Base-by-base conservation (phyloP, 352 stramenopile genomes). In the Phytopythium delawarense region DNA sequence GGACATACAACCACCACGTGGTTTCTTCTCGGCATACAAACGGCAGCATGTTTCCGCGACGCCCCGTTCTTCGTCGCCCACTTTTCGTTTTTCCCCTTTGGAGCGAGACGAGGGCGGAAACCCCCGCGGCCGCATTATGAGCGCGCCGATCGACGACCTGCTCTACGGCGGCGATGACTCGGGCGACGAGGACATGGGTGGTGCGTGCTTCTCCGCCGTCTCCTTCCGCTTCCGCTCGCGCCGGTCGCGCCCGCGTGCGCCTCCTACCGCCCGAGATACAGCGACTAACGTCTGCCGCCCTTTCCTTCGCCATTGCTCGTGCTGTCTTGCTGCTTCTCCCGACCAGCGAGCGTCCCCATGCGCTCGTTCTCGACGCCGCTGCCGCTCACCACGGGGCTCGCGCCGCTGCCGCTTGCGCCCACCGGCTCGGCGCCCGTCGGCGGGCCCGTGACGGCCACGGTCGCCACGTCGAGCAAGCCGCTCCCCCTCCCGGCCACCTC, bases 161-260 rank as follows among this genome's bases (percentile, higher is more conserved):
- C 71, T 95, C 53, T 95, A 84, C 66, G 84, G 81, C 50, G 84
- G 79, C 60, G 84, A 93, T 45, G 86, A 95, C 70, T 91, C 84
- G 32, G 84, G 84, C 48, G 84, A 93, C 55, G 84, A 93, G 44
- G 81, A 89, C 5, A 79, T 92, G 68, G 74, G 66, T 57, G 62
- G 84, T 92, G 72, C 65, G 81, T 81, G 8, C 35, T 15, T 2
- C 35, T 40, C 8, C 35, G 35, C 35, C 35, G 40, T 21, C 54
- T 25, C 35, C 28, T 20, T 13, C n/a, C 7, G n/a, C 28, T 69
- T 25, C 63, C 11, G 40, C 58, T 8, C 20, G 34, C 37, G 15
- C 28, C 35, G 34, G 11, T 45, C 15, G 32, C 57, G 45, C 18
- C n/a, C 32, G 32, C 18, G 46, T 35, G 46, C 35, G 20, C 37